Percentiles rank a stretch among this genome's conserved stretches.
Conservation (phyloP, 805 yeast genomes). For the Komagataella mondaviorum region DNA sequence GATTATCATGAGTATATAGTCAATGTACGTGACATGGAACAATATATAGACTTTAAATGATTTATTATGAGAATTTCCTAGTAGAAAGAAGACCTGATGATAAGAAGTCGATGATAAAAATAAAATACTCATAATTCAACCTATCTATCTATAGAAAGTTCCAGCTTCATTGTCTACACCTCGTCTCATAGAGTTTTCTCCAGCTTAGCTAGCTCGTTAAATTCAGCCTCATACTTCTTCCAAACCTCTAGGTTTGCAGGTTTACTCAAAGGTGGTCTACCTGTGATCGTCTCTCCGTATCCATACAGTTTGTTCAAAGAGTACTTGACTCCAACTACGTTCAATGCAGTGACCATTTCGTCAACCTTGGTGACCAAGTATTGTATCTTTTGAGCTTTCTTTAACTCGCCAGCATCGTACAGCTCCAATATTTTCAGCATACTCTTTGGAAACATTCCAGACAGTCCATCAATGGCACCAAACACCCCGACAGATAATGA, state of each 20-base stretch:
- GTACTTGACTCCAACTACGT: constrained; percentile 35
- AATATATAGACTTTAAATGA: neutral
- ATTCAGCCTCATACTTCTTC: constrained; percentile 8
- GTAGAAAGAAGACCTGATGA: no score
- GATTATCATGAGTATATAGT: no score
- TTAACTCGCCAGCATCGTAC: constrained; percentile 22
- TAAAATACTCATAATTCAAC: neutral
- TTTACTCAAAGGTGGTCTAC: constrained; percentile 31
- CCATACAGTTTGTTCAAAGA: constrained; percentile 22
- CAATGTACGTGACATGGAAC: neutral
- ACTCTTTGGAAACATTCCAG: constrained; percentile 38
- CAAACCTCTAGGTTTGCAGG: constrained; percentile 17
- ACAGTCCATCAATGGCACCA: constrained; percentile 39
- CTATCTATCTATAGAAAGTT: neutral
- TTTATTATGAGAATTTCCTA: neutral
- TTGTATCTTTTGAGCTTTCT: constrained; percentile 29
- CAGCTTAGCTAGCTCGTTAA: constrained; percentile 3
- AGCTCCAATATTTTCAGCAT: constrained; percentile 26
- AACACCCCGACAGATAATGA: constrained; percentile 29
- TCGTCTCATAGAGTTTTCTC: constrained; percentile 4
- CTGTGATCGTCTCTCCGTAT: constrained; percentile 26
- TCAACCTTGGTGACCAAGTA: constrained; percentile 29
- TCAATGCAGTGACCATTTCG: constrained; percentile 24
- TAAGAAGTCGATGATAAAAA: neutral
- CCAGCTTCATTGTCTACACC: no score